Base-by-base conservation (phyloP, 1,284 basidiomycete species). In the Athelia sp. region DNA sequence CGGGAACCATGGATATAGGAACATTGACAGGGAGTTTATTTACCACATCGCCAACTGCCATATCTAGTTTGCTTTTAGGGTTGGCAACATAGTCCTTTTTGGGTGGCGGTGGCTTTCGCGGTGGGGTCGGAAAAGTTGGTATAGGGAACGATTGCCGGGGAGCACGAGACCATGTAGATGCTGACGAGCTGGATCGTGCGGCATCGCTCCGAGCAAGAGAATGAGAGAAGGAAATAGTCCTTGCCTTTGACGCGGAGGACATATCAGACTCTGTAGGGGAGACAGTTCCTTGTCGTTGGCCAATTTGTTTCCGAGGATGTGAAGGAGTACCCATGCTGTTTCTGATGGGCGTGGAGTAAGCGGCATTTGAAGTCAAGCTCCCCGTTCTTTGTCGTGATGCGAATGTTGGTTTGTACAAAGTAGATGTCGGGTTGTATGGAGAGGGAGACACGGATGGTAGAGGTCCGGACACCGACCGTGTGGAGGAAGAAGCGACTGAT, bases 1-100 rank as follows among this genome's bases (percentile, higher is more conserved):
- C 85, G n/a, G 82, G 81, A 1, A 91, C 85, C 2, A 90, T 83
- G 56, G 90, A 82, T 26, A 96, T 76, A 46, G 85, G 90, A 59
- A 97, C 89, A 59, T 90, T 81, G 40, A 94, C 86, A 15, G 90
- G 84, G 38, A 98, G 75, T 52, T 82, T 83, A 66, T 97, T 97
- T 53, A 98, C 81, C 43, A 98, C 88, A 56, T 89, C 82, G 6
- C 90, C 92, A 40, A 98, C 89, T 2, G 93, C 94, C 21, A 95
- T 80, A 63, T 98, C 95, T 1, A 98, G 78, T 60, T 89, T 90
- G 69, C 82, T 93, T 66, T 89, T 85, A 11, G 90, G 88, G 65
- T 96, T 84, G 2, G 94, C 79, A 42, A 91, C 71, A 58, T 97
- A 98, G 8, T 78, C 74, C 62, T 83, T 88, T 58, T 81, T 76